Evolutionary conservation across 257 asterid genomes (phyloP).

Genomic region (Craterostigma plantagineum): DNA sequence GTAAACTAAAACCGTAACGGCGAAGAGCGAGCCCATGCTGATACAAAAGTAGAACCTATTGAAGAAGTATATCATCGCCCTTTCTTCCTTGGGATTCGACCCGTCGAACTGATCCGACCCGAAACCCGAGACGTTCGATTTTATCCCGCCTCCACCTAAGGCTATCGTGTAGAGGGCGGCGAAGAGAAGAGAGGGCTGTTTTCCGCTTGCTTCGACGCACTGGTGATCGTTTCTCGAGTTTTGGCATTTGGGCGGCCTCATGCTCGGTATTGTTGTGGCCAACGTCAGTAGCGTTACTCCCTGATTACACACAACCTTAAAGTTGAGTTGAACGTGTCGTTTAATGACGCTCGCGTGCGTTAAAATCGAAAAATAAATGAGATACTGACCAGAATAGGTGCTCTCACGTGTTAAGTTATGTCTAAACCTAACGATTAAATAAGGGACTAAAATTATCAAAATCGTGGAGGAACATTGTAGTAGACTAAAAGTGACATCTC

Average conservation of each 20-base stretch:
- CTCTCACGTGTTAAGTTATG: too few species aligned
- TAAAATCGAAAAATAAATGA: too few species aligned
- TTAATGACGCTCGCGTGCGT: too few species aligned
- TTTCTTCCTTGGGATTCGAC: constrained; percentile 43
- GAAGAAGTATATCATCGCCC: constrained; percentile 60
- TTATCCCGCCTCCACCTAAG: constrained; percentile 76
- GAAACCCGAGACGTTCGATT: constrained; percentile 76
- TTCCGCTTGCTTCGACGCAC: constrained; percentile 40
- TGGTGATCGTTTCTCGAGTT: constrained; percentile 21
- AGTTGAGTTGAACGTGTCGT: too few species aligned
- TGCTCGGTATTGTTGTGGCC: constrained; percentile 50
- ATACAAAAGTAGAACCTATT: constrained; percentile 73
- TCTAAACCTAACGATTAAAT: too few species aligned
- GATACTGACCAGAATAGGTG: too few species aligned
- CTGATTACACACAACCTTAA: too few species aligned
- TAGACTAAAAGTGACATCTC: too few species aligned
- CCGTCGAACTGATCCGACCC: constrained; percentile 77
- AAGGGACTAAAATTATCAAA: too few species aligned
- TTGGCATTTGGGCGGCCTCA: constrained; percentile 59
- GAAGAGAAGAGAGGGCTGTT: constrained; percentile 46
- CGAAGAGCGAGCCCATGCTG: constrained; percentile 65
- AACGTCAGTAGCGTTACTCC: constrained; percentile 53
- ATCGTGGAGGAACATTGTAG: too few species aligned
- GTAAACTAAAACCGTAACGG: constrained; percentile 73
- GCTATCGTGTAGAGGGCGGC: constrained; percentile 72